Evolutionary conservation across 371 early-diverging fungal genomes (phyloP).

Genomic region (Batkoa obscura): DNA sequence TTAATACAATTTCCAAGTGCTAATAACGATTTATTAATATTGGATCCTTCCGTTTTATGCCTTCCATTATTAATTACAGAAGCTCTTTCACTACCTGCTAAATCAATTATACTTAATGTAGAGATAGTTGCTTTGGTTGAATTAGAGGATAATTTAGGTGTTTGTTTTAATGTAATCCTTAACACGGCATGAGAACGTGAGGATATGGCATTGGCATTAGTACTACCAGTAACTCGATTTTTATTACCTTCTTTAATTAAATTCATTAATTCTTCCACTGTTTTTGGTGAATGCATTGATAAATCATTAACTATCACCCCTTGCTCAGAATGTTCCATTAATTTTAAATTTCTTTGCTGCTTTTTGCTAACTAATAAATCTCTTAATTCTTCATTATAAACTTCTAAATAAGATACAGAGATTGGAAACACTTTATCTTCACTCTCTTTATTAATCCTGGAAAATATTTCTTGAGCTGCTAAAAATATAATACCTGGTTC

Average conservation of each 20-base stretch:
- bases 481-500: conserved; percentile 55
- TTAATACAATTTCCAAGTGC: conserved; percentile 86
- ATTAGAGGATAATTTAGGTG: conserved; percentile 18
- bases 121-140: conserved; percentile 29
- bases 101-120: conserved; percentile 68
- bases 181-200: conserved; percentile 85
- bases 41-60: conserved; percentile 66
- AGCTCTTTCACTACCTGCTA: conserved; percentile 82
- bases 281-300: conserved; percentile 18
- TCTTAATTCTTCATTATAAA: conserved; percentile 89
- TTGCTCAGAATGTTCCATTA: conserved; percentile 48
- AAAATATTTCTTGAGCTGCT: conserved; percentile 53
- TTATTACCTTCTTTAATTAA: conserved; percentile 36
- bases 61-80: conserved; percentile 33
- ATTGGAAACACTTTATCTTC: conserved; percentile 26
- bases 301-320: conserved; percentile 37
- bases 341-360: conserved; percentile 20
- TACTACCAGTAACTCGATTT: conserved; percentile 41
- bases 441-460: conserved; percentile 21
- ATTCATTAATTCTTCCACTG: conserved; percentile 29
- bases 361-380: conserved; percentile 36
- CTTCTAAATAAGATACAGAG: conserved; percentile 68
- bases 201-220: conserved; percentile 62
- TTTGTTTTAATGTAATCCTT: conserved; percentile 49
- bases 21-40: conserved; percentile 65